phyloP scores from a whole-genome alignment of 148 eudicot species.

The Agrostemma githago region DNA sequence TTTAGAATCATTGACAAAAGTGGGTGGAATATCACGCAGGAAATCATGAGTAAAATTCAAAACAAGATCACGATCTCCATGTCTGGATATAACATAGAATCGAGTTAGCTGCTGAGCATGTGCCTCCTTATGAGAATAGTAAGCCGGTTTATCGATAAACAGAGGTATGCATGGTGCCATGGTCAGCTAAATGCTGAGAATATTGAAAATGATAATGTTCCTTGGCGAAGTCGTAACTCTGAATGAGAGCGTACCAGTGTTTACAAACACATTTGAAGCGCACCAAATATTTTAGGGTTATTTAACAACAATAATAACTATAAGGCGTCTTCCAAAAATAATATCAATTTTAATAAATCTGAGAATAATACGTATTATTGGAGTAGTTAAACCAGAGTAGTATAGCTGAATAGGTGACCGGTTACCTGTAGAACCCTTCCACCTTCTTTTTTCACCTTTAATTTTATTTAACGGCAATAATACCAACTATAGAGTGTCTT shows the following conservation, averaged over 20 bases:
- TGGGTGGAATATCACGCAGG: not conserved
- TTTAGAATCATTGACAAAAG: not conserved
- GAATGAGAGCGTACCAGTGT: conserved; percentile 4
- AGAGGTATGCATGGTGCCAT: not conserved
- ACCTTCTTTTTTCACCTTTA: no score
- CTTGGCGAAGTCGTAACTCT: not conserved
- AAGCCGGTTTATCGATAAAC: not conserved
- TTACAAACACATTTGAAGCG: not conserved
- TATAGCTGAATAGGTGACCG: no score
- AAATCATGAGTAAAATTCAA: not conserved
- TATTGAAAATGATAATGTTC: not conserved
- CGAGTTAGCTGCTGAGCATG: not conserved
- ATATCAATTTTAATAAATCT: no score
- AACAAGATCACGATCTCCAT: not conserved
- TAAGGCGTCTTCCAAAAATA: no score
- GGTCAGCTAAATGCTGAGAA: no score
- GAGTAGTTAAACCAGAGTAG: no score
- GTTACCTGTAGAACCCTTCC: no score
- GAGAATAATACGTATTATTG: no score
- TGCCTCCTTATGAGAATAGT: not conserved
- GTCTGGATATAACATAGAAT: not conserved
- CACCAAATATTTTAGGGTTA: not conserved
- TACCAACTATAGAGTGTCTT: no score
- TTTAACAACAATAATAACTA: no score
- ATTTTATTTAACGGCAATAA: no score